Base-by-base conservation (phyloP, 2,329 filamentous ascomycete genomes). In the Periconia sp. region DNA sequence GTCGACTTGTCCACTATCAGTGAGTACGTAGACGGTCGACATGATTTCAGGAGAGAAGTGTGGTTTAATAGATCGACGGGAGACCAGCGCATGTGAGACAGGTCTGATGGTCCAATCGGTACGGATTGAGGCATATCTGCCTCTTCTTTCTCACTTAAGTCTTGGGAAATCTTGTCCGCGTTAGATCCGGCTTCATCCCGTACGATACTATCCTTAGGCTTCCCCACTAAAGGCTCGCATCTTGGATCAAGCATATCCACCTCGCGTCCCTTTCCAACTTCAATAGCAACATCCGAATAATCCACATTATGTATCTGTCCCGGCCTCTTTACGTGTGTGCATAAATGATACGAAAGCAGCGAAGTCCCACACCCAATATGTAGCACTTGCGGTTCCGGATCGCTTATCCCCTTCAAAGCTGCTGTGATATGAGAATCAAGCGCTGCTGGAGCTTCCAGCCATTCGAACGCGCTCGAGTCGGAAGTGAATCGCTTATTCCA, bases 311-410 rank as follows among this genome's bases (percentile, higher is more conserved):
- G 65, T 6, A 73, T 57, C 18, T 68, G 66, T 9, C 29, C 26
- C 2, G 70, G 59, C 11, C 54, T 26, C 2, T 55, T 29, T 4
- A 70, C 66, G 25, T 66, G 56, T 3, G 47, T 51, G n/a, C 63
- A 61, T 11, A 73, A 52, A 36, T 70, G 67, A 17, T 59, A 66
- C 1, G 69, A 72, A 0, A 72, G 48, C 9, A 61, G 35, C 5
- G 69, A 72, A 3, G 68, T 72, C 7, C 70, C 70, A 39, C 69
- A 71, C 25, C 70, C 69, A 41, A 72, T 65, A 32, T 73, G 69
- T 10, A 72, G 46, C 13, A 73, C 43, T 11, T 58, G 35, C 2
- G 65, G 63, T 3, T 49, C 30, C 8, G 36, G n/a, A 1, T 56
- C 50, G 2, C 25, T 29, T 9, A 38, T 28, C 9, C 32, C 23